These are phyloP conservation scores for Aegilops sharonensis DNA, from an alignment of 176 grass and related monocot species.

Conservation along the genomic window DNA sequence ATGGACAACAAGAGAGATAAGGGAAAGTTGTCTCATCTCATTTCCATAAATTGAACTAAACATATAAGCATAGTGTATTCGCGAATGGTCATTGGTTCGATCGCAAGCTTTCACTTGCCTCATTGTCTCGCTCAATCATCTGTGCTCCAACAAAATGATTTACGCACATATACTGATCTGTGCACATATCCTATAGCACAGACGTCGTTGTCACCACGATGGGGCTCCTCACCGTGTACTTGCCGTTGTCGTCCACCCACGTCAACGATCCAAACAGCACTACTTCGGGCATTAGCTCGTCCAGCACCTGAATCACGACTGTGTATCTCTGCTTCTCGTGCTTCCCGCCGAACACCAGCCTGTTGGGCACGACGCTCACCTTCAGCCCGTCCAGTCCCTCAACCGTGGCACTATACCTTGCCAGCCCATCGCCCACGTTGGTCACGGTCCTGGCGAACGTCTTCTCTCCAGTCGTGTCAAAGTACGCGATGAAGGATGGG, in stretches of 20 bases:
- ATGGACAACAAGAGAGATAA: too few relatives aligned
- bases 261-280: slow-evolving; percentile 66
- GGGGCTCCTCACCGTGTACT: slow-evolving; percentile 75
- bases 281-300: slow-evolving; percentile 18
- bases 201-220: slow-evolving; percentile 58
- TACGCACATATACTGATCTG: too few relatives aligned
- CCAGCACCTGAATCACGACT: slow-evolving; percentile 45
- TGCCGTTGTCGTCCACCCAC: slow-evolving; percentile 70
- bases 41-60: too few relatives aligned
- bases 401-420: slow-evolving; percentile 56
- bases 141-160: background rate
- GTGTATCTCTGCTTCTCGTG: slow-evolving; percentile 68
- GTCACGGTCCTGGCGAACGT: slow-evolving; percentile 56
- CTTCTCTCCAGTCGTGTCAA: slow-evolving; percentile 9
- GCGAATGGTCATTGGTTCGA: background rate
- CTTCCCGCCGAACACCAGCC: slow-evolving; percentile 47
- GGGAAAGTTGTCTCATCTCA: too few relatives aligned
- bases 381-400: slow-evolving; percentile 40
- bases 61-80: background rate
- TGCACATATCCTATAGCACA: background rate
- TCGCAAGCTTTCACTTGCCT: background rate
- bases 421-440: slow-evolving; percentile 52
- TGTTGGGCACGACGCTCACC: slow-evolving; percentile 38
- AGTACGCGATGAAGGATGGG: slow-evolving; percentile 74
- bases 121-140: background rate